phyloP scores from a whole-genome alignment of 2,329 filamentous ascomycete species.

The Ophiosphaerella herpotricha region DNA sequence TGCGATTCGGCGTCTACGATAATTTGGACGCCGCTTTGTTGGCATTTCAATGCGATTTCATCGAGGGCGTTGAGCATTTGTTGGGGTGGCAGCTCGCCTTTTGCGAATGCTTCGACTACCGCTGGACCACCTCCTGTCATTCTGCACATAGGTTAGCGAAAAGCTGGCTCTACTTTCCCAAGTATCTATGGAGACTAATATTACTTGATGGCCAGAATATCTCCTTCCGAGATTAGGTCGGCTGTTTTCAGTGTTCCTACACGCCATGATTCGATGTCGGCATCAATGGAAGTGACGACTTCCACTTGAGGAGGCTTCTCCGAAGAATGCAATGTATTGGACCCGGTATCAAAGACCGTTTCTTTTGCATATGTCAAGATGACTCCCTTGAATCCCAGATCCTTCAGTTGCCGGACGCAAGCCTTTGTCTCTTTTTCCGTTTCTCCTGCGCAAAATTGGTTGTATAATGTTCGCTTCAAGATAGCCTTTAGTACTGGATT shows the following conservation, averaged over 20 bases:
- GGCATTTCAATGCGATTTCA: conserved; percentile 48
- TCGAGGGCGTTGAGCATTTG: conserved; percentile 52
- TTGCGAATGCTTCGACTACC: conserved; percentile 48
- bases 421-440: conserved; percentile 67
- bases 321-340: conserved; percentile 21
- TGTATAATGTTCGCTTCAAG: conserved; percentile 82
- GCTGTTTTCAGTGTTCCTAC: conserved; percentile 33
- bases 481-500: conserved; percentile 74
- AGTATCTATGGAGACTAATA: not conserved
- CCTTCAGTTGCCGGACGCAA: conserved; percentile 66
- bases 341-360: conserved; percentile 50
- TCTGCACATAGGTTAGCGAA: conserved; percentile 30
- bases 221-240: conserved; percentile 35
- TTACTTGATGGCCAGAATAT: conserved; percentile 41
- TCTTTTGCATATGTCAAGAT: conserved; percentile 85
- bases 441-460: conserved; percentile 88
- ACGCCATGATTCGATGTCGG: conserved; percentile 45
- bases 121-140: conserved; percentile 51
- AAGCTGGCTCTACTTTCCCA: not conserved
- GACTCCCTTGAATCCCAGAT: conserved; percentile 78
- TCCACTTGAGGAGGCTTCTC: conserved; percentile 11
- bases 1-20: conserved; percentile 56
- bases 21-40: conserved; percentile 48
- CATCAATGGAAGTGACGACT: conserved; percentile 12
- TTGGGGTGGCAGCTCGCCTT: conserved; percentile 41